Conservation (phyloP, 768 basidiomycete species). For the Mycena metata region DNA sequence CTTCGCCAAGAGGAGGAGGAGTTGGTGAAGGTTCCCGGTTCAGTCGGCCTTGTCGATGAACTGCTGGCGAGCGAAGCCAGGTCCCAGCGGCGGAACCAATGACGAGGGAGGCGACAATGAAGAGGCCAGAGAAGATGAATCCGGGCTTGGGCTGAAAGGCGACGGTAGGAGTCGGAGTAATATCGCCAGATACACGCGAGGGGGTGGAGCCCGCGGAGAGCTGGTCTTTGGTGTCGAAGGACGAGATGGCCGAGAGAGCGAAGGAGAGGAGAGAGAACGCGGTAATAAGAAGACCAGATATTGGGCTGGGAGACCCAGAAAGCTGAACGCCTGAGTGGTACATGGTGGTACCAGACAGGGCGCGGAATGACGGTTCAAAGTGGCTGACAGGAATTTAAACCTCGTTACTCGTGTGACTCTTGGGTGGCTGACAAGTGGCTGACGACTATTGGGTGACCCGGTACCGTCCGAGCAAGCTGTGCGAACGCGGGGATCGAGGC, state of each 20-base stretch:
- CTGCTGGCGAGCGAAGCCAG: not conserved
- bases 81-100: not conserved
- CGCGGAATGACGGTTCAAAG: no score
- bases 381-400: no score
- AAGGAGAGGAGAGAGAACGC: no score
- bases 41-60: not conserved
- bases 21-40: not conserved
- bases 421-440: no score
- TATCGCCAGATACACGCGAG: conserved; percentile 9
- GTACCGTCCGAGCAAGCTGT: no score
- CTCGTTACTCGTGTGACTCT: no score
- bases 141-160: not conserved
- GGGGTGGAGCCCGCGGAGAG: not conserved
- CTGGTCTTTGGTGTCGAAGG: not conserved
- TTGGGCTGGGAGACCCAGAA: no score
- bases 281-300: no score
- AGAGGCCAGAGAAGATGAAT: not conserved
- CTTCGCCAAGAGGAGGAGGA: not conserved
- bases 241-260: not conserved
- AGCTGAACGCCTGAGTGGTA: no score
- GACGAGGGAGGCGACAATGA: not conserved
- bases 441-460: no score
- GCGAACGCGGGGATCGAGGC: no score
- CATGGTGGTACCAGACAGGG: no score
- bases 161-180: not conserved